These are phyloP conservation scores for Colletotrichum viniferum DNA, from an alignment of 2,329 filamentous ascomycete genomes.

Conservation along the genomic window DNA sequence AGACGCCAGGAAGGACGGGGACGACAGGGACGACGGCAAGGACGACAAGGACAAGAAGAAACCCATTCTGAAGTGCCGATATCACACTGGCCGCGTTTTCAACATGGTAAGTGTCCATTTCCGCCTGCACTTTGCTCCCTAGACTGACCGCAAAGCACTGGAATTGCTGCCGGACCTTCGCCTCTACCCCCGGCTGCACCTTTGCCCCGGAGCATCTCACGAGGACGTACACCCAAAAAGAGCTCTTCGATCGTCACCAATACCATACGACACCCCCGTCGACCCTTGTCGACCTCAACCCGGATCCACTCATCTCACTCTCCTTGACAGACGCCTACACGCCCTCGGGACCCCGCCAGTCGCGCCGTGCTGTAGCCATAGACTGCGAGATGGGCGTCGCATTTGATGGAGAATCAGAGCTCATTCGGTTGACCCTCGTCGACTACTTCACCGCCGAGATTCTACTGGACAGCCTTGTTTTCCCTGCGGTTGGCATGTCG, in stretches of 20 bases:
- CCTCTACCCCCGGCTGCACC: slow-evolving; percentile 28
- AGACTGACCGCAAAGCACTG: slow-evolving; percentile 26
- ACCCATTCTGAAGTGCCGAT: slow-evolving; percentile 27
- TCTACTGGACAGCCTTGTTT: slow-evolving; percentile 56
- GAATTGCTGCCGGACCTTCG: slow-evolving; percentile 33
- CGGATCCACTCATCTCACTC: neutral
- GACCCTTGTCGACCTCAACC: neutral
- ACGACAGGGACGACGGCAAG: neutral
- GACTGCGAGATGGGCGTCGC: slow-evolving; percentile 62
- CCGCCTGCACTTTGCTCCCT: neutral
- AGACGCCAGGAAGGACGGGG: neutral
- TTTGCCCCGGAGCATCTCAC: slow-evolving; percentile 29
- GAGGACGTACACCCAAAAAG: slow-evolving; percentile 24
- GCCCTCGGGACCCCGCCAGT: neutral
- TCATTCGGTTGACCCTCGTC: slow-evolving; percentile 56
- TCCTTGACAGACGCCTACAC: neutral
- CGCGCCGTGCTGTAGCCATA: slow-evolving; percentile 42
- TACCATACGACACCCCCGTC: neutral
- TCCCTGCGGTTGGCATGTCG: slow-evolving; percentile 46
- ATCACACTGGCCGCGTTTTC: slow-evolving; percentile 32
- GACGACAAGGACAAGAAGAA: slow-evolving; percentile 4
- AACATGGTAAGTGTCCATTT: slow-evolving; percentile 25
- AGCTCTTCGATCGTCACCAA: slow-evolving; percentile 24
- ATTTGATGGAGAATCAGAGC: slow-evolving; percentile 46
- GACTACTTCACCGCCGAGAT: slow-evolving; percentile 54